phyloP scores from a whole-genome alignment of 2,329 filamentous ascomycete genomes.

The Trichoderma sp. region DNA sequence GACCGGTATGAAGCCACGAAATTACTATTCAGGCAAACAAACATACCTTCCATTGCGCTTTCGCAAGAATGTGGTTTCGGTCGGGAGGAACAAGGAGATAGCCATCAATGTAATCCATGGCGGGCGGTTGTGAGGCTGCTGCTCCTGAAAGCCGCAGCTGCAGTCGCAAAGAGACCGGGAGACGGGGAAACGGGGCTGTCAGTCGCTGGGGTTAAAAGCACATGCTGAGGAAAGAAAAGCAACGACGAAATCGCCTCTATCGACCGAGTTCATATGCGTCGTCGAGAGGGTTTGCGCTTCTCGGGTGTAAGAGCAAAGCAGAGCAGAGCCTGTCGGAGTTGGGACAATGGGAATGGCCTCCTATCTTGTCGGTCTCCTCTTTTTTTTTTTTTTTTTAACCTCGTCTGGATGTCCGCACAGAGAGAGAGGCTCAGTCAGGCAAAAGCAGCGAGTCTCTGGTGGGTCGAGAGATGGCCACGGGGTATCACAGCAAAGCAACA shows the following conservation, averaged over 20 bases:
- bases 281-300: slow-evolving; percentile 6
- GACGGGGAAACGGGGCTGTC: neutral
- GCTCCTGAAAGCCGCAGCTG: slow-evolving; percentile 8
- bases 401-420: slow-evolving; percentile 6
- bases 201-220: slow-evolving; percentile 20
- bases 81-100: slow-evolving; percentile 54
- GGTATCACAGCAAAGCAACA: neutral
- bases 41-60: slow-evolving; percentile 55
- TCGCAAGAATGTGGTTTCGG: slow-evolving; percentile 52
- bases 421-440: slow-evolving; percentile 4
- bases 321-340: neutral
- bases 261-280: slow-evolving; percentile 15
- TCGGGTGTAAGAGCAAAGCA: neutral
- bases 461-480: slow-evolving; percentile 16
- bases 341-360: slow-evolving; percentile 10
- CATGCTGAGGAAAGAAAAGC: slow-evolving; percentile 26
- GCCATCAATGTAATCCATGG: slow-evolving; percentile 48
- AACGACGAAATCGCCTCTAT: slow-evolving; percentile 23
- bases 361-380: slow-evolving; percentile 22
- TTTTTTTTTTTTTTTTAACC: slow-evolving; percentile 20
- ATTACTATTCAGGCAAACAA: slow-evolving; percentile 22
- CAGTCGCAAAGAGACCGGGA: neutral
- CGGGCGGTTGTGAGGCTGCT: slow-evolving; percentile 21
- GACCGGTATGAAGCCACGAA: slow-evolving; percentile 21
- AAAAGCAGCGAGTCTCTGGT: neutral